These are phyloP conservation scores for Macadamia integrifolia DNA, from an alignment of 164 flowering plant species.

Conservation along the genomic window DNA sequence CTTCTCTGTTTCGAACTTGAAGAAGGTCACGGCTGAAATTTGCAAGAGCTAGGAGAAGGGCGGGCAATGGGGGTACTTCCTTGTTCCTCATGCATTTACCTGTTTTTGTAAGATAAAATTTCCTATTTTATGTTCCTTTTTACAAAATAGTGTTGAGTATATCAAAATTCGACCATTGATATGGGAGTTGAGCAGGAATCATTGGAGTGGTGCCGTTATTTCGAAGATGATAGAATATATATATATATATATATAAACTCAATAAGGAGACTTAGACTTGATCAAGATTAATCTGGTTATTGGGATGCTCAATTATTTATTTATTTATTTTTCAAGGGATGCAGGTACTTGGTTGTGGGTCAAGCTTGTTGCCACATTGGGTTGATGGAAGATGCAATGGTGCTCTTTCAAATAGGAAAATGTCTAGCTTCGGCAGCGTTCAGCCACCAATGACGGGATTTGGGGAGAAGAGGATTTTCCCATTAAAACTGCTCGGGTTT, in stretches of 20 bases:
- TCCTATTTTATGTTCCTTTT: background rate
- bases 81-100: background rate
- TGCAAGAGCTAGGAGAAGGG: slow-evolving; percentile 60
- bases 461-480: too few relatives aligned
- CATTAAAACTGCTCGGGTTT: too few relatives aligned
- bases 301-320: too few relatives aligned
- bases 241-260: too few relatives aligned
- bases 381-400: slow-evolving; percentile 93
- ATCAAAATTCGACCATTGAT: too few relatives aligned
- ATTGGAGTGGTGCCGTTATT: too few relatives aligned
- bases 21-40: slow-evolving; percentile 79
- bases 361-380: slow-evolving; percentile 93
- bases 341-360: slow-evolving; percentile 81
- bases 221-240: too few relatives aligned
- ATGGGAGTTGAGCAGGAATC: too few relatives aligned
- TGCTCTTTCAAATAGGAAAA: slow-evolving; percentile 85
- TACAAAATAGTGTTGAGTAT: too few relatives aligned
- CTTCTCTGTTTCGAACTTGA: slow-evolving; percentile 87
- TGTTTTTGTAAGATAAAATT: background rate
- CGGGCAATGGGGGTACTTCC: slow-evolving; percentile 89
- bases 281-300: too few relatives aligned
- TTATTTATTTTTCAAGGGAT: background rate
- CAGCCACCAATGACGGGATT: background rate
- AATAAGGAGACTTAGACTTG: too few relatives aligned
- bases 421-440: slow-evolving; percentile 75